Base-by-base conservation (phyloP, 306 rosid species). In the Canavalia gladiata region DNA sequence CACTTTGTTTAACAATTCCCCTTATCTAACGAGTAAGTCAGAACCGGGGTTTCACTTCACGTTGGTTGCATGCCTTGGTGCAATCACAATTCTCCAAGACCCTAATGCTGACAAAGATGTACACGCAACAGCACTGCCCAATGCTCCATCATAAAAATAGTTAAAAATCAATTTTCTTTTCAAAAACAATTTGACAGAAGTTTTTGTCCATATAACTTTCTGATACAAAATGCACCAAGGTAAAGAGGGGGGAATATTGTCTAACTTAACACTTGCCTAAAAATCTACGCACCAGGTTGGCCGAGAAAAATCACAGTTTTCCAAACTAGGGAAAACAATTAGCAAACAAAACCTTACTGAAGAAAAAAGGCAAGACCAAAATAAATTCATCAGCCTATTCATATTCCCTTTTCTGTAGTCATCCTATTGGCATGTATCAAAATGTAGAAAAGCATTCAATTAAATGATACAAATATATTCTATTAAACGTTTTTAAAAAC, bases 51-150 rank as follows among this genome's bases (percentile, higher is more conserved):
- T 37, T 37, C 41, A 37, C 41, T 37, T 37, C 41, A 37, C 3
- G 41, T 2, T 37, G 2, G 41, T 4, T 37, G 41, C 41, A 52
- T 12, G 13, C 45, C 41, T 69, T 69, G 0, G 10, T 25, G 49
- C 31, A 72, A 50, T 71, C 62, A 70, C 33, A 71, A 33, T 33
- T 71, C 31, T 50, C 33, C 2, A 50, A 77, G 52, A 65, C 64
- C 50, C 6, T 5, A 50, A 39, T 25, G 12, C 74, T 65, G 63
- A 65, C 55, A 65, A 50, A 63, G 13, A 35, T 65, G 65, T 37
- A 65, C 43, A 51, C 66, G 13, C 52, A 77, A 51, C 45, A 39
- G 43, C 74, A 64, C 33, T 3, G 42, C 12, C 35, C 28, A 25
- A 41, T 37, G 65, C 62, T 28, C 57, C 25, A 67, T 42, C n/a